phyloP scores from a whole-genome alignment of 208 protist species.

The Histomonas meleagridis region DNA sequence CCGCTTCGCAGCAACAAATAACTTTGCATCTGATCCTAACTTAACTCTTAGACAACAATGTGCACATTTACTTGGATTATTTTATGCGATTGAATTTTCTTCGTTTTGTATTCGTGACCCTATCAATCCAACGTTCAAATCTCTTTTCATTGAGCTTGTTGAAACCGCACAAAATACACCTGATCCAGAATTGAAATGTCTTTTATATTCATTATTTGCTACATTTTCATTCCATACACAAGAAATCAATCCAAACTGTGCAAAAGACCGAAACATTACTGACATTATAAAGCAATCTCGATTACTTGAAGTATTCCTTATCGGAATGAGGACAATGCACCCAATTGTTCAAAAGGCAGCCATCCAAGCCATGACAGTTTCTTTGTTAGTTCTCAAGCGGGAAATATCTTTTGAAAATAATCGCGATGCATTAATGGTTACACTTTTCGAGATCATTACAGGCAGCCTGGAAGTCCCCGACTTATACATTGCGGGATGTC shows the following conservation, averaged over 20 bases:
- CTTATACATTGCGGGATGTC: neutral
- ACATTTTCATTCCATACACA: neutral
- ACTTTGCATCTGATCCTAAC: neutral
- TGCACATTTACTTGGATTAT: neutral
- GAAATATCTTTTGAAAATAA: neutral
- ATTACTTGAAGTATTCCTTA: neutral
- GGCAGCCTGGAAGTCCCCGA: neutral
- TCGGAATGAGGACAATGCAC: neutral
- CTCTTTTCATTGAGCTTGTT: neutral
- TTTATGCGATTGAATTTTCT: conserved; percentile 8
- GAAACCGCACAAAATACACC: neutral
- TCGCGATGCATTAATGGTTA: neutral
- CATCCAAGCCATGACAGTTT: neutral
- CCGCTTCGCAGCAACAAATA: neutral
- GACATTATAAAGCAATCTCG: no score
- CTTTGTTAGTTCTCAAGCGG: neutral
- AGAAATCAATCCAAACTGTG: neutral
- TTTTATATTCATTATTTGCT: neutral
- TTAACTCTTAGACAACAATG: neutral
- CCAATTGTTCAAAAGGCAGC: neutral
- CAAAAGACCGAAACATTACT: no score
- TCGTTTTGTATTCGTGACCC: neutral
- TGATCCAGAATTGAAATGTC: neutral
- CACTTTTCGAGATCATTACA: neutral
- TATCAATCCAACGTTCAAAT: neutral